Percentiles rank a stretch among this genome's conserved stretches.
Conservation (phyloP, 2,329 filamentous ascomycete genomes). For the Acephala macrosclerotiorum region DNA sequence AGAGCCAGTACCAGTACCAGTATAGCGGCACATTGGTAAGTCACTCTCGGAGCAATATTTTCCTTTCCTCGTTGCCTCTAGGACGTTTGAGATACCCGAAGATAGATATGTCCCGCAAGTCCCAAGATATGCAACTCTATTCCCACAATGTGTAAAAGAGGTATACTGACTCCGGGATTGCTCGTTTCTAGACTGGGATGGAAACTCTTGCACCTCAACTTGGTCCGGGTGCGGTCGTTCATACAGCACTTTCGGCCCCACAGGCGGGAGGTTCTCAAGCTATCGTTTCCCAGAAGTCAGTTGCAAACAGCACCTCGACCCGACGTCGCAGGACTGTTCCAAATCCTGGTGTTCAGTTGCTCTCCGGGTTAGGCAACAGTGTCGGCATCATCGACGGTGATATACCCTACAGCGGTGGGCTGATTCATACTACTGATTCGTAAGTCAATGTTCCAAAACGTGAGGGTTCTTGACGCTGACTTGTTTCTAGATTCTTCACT, state of each 20-base stretch:
- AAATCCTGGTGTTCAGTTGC: background rate
- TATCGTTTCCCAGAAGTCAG: background rate
- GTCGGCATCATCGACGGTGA: slow-evolving; percentile 39
- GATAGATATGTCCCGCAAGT: too few relatives aligned
- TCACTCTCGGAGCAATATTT: too few relatives aligned
- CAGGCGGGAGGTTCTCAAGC: background rate
- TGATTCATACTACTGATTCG: slow-evolving; percentile 40
- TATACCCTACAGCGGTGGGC: slow-evolving; percentile 24
- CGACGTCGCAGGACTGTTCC: background rate
- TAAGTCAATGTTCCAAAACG: slow-evolving; percentile 19
- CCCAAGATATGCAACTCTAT: too few relatives aligned
- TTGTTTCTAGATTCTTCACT: slow-evolving; percentile 27
- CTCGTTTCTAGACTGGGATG: too few relatives aligned
- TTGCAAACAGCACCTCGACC: background rate
- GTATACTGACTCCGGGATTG: too few relatives aligned
- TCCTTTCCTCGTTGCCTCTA: too few relatives aligned
- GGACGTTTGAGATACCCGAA: too few relatives aligned
- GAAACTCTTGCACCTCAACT: background rate
- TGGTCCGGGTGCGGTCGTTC: background rate
- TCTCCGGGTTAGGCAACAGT: slow-evolving; percentile 38
- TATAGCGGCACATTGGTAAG: background rate
- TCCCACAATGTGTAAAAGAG: too few relatives aligned
- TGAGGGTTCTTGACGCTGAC: background rate
- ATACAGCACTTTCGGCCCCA: background rate
- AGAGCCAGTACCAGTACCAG: background rate